Conservation (phyloP, 73 alveolate genomes). For the Paramecium sonneborni region DNA sequence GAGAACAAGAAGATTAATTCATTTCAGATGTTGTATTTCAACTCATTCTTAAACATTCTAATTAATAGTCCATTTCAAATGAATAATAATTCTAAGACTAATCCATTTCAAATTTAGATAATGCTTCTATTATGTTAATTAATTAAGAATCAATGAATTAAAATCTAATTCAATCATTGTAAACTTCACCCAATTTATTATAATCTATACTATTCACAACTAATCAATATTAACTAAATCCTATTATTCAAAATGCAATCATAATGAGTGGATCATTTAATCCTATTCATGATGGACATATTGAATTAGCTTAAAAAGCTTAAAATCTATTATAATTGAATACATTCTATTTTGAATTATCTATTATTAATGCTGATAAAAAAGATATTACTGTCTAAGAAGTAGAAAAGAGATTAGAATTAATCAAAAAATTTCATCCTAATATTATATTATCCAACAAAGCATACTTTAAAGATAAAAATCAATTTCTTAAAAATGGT, state of each 20-base stretch:
- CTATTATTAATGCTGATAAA: slow-evolving; percentile 35
- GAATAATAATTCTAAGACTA: too few relatives aligned
- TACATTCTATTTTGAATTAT: neutral
- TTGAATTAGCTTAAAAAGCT: neutral
- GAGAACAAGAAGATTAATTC: slow-evolving; percentile 35
- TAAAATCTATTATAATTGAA: neutral
- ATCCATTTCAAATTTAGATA: too few relatives aligned
- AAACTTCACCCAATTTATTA: neutral
- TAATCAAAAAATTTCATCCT: neutral
- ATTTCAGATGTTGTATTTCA: neutral
- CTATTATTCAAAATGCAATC: neutral
- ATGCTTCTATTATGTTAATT: neutral
- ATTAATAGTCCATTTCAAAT: neutral
- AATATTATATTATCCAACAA: slow-evolving; percentile 4
- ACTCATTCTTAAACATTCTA: neutral
- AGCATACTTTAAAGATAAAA: slow-evolving; percentile 40
- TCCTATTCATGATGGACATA: slow-evolving; percentile 30
- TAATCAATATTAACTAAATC: slow-evolving; percentile 6
- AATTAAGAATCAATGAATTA: neutral
- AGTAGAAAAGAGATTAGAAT: neutral
- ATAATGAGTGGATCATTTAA: slow-evolving; percentile 53
- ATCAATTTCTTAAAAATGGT: slow-evolving; percentile 3
- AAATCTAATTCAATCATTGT: neutral
- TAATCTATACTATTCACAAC: neutral
- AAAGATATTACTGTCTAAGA: neutral